Base-by-base conservation (phyloP, 2,329 filamentous ascomycete genomes). In the Venturia effusa region DNA sequence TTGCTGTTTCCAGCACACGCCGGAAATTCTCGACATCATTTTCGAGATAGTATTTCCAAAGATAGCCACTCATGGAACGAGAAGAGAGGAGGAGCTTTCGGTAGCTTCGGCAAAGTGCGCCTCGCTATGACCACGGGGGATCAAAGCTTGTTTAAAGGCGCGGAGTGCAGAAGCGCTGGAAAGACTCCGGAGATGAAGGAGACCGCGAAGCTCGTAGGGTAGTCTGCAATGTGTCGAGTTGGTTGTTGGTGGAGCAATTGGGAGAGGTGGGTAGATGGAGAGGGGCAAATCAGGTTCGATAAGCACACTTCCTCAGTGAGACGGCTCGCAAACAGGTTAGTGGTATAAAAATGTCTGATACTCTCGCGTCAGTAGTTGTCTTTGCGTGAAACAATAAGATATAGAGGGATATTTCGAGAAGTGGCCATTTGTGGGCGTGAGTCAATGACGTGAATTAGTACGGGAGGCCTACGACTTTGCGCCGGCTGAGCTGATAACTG, bases 1-100 rank as follows among this genome's bases (percentile, higher is more conserved):
- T 81, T 77, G 88, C 82, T 75, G 85, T 85, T 73, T 87, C 87
- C 83, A 99, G 84, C 74, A 95, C 84, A 80, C 88, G 88, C 80
- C 89, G 88, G 84, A 99, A 97, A 74, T 81, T 86, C 76, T 96
- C 92, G 86, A 96, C 89, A 86, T 99, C 92, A 84, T 97, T 90
- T 86, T 97, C 89, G 82, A 95, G 88, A 76, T 93, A 97, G 76
- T 85, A 90, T 84, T 92, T 92, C 93, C 93, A 97, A 77, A 99
- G 86, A 84, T 89, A 85, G 81, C 92, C 88, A 88, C 90, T 97
- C 93, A 97, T 94, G 86, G 85, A 86, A 73, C 69, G 68, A 70
- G 67, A 68, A 66, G 67, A 67, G 57, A 64, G 66, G 70, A 73
- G 72, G 73, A 73, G 69, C 66, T 71, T 74, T 79, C 78, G 75